Conservation (phyloP, 2,329 filamentous ascomycete species). For the Graphiopsis chlorocephala region DNA sequence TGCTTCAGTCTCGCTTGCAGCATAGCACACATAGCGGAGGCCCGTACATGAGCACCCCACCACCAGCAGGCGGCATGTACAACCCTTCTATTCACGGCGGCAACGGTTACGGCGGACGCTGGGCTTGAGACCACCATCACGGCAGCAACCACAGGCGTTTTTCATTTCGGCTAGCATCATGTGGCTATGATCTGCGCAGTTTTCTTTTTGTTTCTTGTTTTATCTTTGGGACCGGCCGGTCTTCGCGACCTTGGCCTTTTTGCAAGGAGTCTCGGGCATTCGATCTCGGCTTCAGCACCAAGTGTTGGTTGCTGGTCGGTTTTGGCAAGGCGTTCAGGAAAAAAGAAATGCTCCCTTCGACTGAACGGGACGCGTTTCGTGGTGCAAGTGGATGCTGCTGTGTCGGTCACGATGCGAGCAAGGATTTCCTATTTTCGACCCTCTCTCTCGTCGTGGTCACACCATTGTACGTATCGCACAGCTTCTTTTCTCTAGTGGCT, state of each 20-base stretch:
- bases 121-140: slow-evolving; percentile 3
- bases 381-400: slow-evolving; percentile 6
- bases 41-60: slow-evolving; percentile 11
- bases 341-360: slow-evolving; percentile 5
- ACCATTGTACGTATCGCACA: slow-evolving; percentile 35
- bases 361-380: not conserved
- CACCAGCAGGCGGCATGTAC: slow-evolving; percentile 25
- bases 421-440: slow-evolving; percentile 19
- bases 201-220: slow-evolving; percentile 19
- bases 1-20: slow-evolving; percentile 25
- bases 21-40: slow-evolving; percentile 20
- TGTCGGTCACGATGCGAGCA: slow-evolving; percentile 12
- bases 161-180: slow-evolving; percentile 12
- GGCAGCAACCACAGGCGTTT: slow-evolving; percentile 11
- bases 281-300: slow-evolving; percentile 25
- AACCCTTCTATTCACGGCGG: slow-evolving; percentile 32
- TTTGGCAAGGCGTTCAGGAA: slow-evolving; percentile 21
- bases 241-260: slow-evolving; percentile 16
- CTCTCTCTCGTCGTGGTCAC: slow-evolving; percentile 26
- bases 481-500: slow-evolving; percentile 28
- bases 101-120: slow-evolving; percentile 21
- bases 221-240: slow-evolving; percentile 22
- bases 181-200: slow-evolving; percentile 20
- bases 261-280: slow-evolving; percentile 29
- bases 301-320: slow-evolving; percentile 30